Evolutionary conservation across 2,329 filamentous ascomycete genomes (phyloP), one percentile per base, ranked within the genome.

Genomic region (Penicillium griseofulvum): DNA sequence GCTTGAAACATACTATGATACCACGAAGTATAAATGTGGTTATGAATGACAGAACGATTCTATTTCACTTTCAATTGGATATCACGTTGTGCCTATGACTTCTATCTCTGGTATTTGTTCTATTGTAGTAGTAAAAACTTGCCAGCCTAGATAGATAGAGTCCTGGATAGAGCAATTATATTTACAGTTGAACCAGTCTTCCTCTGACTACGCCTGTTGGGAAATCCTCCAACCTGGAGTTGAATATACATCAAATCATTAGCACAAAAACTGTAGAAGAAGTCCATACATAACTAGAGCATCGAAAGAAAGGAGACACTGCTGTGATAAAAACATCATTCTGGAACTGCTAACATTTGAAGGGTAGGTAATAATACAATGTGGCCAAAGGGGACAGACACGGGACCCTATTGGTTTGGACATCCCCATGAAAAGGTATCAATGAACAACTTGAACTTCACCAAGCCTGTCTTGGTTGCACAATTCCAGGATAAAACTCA

Each of bases 401-500:
- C 10, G 5, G 5, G 17, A 6, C 16, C 14, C 5, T 26, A 19
- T 38, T 17, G 9, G 17, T 10, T n/a, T 24, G 6, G 26, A 37
- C 42, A 36, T 19, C 24, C 10, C 39, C 16, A 26, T 29, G 3
- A 41, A 11, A 28, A 45, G 34, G 4, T 12, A 24, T 28, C 4
- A 36, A 41, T 34, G 16, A 39, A 45, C 5, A 17, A 16, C 16
- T 26, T 38, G 8, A 17, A 16, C 16, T 26, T 38, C n/a, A 36
- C 29, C 22, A 33, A 14, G 14, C 29, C 39, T 28, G 17, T 29
- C 39, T 31, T 17, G 34, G 33, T 14, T 22, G 49, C 6, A 28
- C 49, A 37, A 36, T 16, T 28, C 54, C 52, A n/a, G 52, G 49
- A 16, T 47, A 53, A 22, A 44, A 56, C 24, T 53, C 54, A 14